Evolutionary conservation across 306 rosid genomes (phyloP), one percentile per base, ranked within the genome.

Genomic region (Hippophae gyantsensis): DNA sequence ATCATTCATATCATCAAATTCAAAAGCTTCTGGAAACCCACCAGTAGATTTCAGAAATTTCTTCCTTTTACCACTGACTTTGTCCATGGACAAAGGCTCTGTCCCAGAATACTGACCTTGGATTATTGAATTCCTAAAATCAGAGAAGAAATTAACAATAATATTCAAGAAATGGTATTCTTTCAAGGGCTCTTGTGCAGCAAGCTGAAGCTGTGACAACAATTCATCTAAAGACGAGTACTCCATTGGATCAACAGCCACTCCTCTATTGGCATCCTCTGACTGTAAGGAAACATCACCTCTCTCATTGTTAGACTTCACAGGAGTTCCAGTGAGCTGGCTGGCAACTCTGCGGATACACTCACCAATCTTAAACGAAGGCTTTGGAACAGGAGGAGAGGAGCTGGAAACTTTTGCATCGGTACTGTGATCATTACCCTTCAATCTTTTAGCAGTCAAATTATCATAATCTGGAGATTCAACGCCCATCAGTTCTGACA

Each of bases 1-100:
- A 72, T 92, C 96, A 54, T 79, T 88, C 98, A 85, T 87, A 69
- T 87, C 98, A 66, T 90, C 96, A 69, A 90, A 90, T 72, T 90
- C 98, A 79, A 85, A 90, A 64, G 96, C 76, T 63, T 81, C 86
- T 4, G 96, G 84, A 43, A 67, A 57, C 50, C 78, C 85, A 68
- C 40, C 56, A 13, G 62, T 14, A 58, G 66, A n/a, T 63, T 65
- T 51, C 10, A 71, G 51, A 13, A 60, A 59, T 56, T 64, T 78
- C 81, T 78, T 87, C 82, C 85, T 90, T 82, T 72, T 87, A 66
- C 72, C 68, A 63, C 82, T 61, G 41, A 70, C 74, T 76, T 81
- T 83, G 32, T 74, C 77, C 11, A 40, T 53, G 13, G 61, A 56
- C 51, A 61, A 63, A 50, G 52, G 73, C 67, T 76, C 95, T 49